Base-by-base conservation (phyloP, 257 asterid species). In the Capsicum baccatum region DNA sequence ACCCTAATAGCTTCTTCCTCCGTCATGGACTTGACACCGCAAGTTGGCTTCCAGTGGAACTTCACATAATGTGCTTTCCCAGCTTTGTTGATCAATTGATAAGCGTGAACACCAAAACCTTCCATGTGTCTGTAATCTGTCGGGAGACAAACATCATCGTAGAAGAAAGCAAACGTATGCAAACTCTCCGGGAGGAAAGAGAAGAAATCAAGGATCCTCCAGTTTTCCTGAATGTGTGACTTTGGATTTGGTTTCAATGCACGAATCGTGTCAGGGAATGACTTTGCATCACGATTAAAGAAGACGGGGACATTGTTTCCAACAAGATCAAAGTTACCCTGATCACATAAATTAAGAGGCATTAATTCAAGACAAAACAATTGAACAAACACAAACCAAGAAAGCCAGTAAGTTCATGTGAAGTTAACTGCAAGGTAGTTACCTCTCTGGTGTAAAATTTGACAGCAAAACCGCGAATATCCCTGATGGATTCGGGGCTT, bases 371-470 rank as follows among this genome's bases (percentile, higher is more conserved):
- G n/a, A n/a, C 16, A 71, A 47, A n/a, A n/a, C 80, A 71, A 47
- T 71, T 5, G 17, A 71, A 71, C 58, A 48, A 48, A 73, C 42
- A 21, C 19, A 73, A 48, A 48, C 60, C 42, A 48, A 74, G 80
- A 74, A 12, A 21, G 47, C 21, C 21, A 12, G 44, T 3, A 74
- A 48, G 44, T 73, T 71, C 3, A 71, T 42, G 37, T 67, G 33
- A n/a, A 66, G 42, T 21, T 37, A 37, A 68, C 54, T 39, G 11
- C 33, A 26, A 26, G 33, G 33, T 26, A 26, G 9, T 17, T 81
- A 84, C 87, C 87, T 79, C 87, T 57, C 82, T 68, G 60, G 87
- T 85, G 59, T 85, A 85, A 44, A 85, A 85, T 63, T 85, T 85
- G 80, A 82, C 85, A 12, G 88, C 85, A 63, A 85, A 85, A 35